Conservation (phyloP, 805 yeast genomes). For the Barnettozyma pratensis region DNA sequence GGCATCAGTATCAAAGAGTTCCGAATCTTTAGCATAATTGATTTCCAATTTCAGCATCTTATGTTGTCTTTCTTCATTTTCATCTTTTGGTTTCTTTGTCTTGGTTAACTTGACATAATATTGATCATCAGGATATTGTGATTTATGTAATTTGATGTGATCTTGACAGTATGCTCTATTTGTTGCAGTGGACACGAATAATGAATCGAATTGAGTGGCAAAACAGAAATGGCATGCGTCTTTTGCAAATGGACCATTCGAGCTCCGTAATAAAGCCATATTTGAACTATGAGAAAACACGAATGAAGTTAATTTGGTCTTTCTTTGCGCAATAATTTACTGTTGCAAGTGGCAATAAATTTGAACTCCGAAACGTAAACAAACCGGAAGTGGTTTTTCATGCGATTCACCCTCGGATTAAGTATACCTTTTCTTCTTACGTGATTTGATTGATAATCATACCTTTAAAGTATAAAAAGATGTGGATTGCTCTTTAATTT, state of each 20-base stretch:
- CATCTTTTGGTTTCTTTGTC: constrained; percentile 35
- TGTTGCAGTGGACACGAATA: constrained; percentile 73
- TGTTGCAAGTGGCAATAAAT: no score
- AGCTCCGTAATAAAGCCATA: not conserved
- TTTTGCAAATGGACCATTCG: constrained; percentile 46
- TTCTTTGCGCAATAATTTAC: no score
- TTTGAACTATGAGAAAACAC: no score
- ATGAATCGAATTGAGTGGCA: constrained; percentile 62
- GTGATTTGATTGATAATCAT: no score
- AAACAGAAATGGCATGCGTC: constrained; percentile 91
- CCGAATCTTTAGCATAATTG: constrained; percentile 57
- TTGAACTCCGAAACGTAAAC: no score
- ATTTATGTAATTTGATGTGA: constrained; percentile 55
- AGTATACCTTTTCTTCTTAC: no score
- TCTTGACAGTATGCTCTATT: constrained; percentile 65
- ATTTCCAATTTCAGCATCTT: constrained; percentile 64
- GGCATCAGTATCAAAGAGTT: constrained; percentile 41
- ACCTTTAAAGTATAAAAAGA: no score
- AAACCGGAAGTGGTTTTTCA: no score
- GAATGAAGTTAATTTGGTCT: no score
- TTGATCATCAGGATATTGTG: constrained; percentile 43
- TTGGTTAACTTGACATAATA: constrained; percentile 57
- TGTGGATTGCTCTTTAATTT: not conserved
- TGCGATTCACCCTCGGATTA: no score
- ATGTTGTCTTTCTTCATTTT: constrained; percentile 24